These are phyloP conservation scores for Elsinoe batatas DNA, from an alignment of 2,329 filamentous ascomycete species.

Conservation along the genomic window DNA sequence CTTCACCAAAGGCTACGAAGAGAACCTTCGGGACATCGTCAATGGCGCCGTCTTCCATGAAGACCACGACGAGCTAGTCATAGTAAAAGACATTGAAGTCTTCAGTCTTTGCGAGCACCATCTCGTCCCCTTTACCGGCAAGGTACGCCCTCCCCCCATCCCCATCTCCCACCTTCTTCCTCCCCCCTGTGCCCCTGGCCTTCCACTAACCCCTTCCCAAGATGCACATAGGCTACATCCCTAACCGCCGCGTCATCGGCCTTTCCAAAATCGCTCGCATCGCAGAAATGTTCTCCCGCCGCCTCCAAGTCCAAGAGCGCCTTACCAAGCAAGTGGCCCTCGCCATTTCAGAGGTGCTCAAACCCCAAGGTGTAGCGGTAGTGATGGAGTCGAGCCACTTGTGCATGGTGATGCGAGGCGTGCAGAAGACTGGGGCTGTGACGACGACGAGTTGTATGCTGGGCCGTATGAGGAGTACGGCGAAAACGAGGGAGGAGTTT, in stretches of 20 bases:
- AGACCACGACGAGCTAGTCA: conserved; percentile 93
- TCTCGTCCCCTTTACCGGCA: conserved; percentile 89
- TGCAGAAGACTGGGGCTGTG: conserved; percentile 75
- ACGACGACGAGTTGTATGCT: conserved; percentile 96
- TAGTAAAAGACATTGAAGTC: conserved; percentile 94
- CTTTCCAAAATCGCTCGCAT: conserved; percentile 93
- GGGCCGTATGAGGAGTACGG: conserved; percentile 85
- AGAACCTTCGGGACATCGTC: conserved; percentile 83
- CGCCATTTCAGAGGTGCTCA: conserved; percentile 83
- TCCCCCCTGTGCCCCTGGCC: neutral
- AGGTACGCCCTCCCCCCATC: conserved; percentile 45
- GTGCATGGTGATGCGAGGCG: conserved; percentile 99
- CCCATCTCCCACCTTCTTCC: neutral
- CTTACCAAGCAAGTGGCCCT: conserved; percentile 93
- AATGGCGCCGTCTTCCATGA: conserved; percentile 94
- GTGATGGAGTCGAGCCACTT: conserved; percentile 96
- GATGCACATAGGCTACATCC: conserved; percentile 99
- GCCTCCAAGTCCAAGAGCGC: conserved; percentile 91
- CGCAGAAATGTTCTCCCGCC: conserved; percentile 89
- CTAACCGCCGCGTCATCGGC: conserved; percentile 79
- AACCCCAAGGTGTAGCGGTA: conserved; percentile 89
- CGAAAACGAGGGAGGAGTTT: conserved; percentile 94
- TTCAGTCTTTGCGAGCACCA: conserved; percentile 96
- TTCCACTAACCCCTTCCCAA: conserved; percentile 35
- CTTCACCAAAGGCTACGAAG: conserved; percentile 94